Evolutionary conservation across 768 basidiomycete genomes (phyloP), one percentile per base, ranked within the genome.

Genomic region (Suillus brevipes): DNA sequence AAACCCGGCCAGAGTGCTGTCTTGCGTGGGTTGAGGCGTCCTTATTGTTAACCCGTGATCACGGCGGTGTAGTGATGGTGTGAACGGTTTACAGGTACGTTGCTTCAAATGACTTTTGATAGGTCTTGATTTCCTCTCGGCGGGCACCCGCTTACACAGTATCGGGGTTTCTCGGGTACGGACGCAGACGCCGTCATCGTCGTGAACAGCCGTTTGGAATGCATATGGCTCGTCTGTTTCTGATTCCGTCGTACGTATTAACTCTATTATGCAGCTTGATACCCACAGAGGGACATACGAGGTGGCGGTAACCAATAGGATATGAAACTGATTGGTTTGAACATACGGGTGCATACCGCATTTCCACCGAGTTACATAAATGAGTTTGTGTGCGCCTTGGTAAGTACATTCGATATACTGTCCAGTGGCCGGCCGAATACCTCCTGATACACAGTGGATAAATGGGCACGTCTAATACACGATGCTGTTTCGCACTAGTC

Each of bases 161-260:
- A 34, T 55, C 53, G 53, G 53, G 12, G 10, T 10, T 34, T 55
- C 20, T 34, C 31, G 53, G 53, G 20, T 7, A 53, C 31, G 31
- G 18, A 34, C 6, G 10, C 34, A 13, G 31, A 55, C 12, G 20
- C 31, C 18, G 34, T 4, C 20, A 31, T 9, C 10, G 10, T 55
- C 53, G 53, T 55, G 53, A n/a, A 34, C 31, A 34, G 31, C 53
- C 53, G 53, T 20, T 50, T 55, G 53, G 20, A 36, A 55, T 55
- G 34, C 34, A 55, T 55, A 55, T n/a, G n/a, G 53, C 7, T 3
- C 34, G 7, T 13, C 34, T 7, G 20, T 37, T 37, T 34, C 6
- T 55, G 10, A 20, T 34, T 55, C 31, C 31, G 20, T 34, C 50
- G 10, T 36, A 13, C 53, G 4, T n/a, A n/a, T 20, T 13, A 20